These are phyloP conservation scores for Pecoramyces ruminantium DNA, from an alignment of 192 early-diverging fungal genomes.

Conservation along the genomic window DNA sequence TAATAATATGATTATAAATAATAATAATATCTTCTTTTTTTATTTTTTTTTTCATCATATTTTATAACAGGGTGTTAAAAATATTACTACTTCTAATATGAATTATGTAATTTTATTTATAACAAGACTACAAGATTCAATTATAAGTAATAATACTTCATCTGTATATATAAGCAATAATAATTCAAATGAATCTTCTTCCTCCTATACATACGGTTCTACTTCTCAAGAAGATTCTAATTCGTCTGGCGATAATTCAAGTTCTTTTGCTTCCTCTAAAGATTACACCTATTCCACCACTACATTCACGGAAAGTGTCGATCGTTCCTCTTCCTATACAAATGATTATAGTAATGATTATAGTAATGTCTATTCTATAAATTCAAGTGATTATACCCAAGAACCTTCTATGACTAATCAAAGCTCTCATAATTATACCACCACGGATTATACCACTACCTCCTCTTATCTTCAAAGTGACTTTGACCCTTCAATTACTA, in stretches of 20 bases:
- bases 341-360: neutral
- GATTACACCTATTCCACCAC: neutral
- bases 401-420: neutral
- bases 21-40: too few relatives aligned
- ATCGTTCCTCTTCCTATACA: neutral
- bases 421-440: neutral
- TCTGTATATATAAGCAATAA: neutral
- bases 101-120: neutral
- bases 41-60: neutral
- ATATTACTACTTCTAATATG: neutral
- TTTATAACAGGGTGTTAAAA: neutral
- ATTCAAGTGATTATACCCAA: neutral
- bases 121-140: neutral
- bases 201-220: neutral
- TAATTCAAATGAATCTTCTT: neutral
- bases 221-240: neutral
- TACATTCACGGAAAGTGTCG: neutral
- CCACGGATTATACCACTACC: neutral
- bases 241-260: neutral
- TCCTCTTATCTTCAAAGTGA: neutral
- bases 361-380: neutral
- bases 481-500: neutral
- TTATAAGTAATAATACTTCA: neutral
- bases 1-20: too few relatives aligned
- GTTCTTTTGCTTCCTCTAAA: neutral